phyloP scores from a whole-genome alignment of 371 early-diverging fungal genomes.

The Capniomyces stellatus region DNA sequence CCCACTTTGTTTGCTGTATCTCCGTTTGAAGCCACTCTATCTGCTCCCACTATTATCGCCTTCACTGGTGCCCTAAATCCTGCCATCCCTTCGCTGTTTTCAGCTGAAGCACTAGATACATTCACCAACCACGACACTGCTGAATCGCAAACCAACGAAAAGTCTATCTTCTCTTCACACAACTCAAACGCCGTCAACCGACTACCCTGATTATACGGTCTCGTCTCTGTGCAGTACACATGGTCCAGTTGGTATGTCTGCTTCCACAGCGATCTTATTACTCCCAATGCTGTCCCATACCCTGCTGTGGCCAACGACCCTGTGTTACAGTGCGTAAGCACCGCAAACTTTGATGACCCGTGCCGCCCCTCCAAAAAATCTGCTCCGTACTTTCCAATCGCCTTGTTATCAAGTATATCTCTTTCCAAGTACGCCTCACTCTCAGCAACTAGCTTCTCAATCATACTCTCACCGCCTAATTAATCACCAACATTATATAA shows the following conservation, averaged over 20 bases:
- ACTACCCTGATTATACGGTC: constrained; percentile 94
- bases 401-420: constrained; percentile 73
- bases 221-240: constrained; percentile 86
- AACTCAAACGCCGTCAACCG: constrained; percentile 90
- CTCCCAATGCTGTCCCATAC: constrained; percentile 73
- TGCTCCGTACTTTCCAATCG: constrained; percentile 71
- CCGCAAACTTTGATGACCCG: constrained; percentile 28
- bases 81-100: background rate
- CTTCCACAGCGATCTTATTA: constrained; percentile 59
- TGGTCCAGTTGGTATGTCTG: constrained; percentile 36
- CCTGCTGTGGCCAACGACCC: constrained; percentile 78
- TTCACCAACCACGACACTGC: constrained; percentile 73
- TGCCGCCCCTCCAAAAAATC: constrained; percentile 27
- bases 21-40: constrained; percentile 88
- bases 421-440: constrained; percentile 71
- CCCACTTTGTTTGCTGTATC: constrained; percentile 98
- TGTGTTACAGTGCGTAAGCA: constrained; percentile 93
- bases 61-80: constrained; percentile 20
- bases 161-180: constrained; percentile 73
- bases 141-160: constrained; percentile 77
- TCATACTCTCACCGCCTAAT: constrained; percentile 13
- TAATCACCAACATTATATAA: constrained; percentile 5
- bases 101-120: constrained; percentile 11
- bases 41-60: constrained; percentile 92
- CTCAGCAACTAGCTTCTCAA: constrained; percentile 40